These are phyloP conservation scores for Crucibulum laeve DNA, from an alignment of 768 basidiomycete genomes.

Conservation along the genomic window DNA sequence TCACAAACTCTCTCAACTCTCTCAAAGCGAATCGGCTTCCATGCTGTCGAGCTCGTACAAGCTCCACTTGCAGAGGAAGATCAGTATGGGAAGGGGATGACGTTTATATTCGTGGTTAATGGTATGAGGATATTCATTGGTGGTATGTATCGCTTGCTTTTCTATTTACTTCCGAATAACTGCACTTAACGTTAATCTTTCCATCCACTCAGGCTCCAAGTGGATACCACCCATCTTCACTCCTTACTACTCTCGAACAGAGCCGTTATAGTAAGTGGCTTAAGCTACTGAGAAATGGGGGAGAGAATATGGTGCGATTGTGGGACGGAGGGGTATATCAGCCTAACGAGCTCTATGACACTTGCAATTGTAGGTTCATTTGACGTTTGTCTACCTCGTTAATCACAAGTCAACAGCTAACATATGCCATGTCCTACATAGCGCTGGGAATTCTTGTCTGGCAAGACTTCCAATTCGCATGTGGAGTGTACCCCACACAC, in stretches of 20 bases:
- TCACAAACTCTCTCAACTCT: conserved; percentile 36
- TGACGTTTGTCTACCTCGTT: neutral
- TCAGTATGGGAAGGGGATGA: too few species aligned
- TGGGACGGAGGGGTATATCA: conserved; percentile 92
- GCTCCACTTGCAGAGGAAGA: too few species aligned
- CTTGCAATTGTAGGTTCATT: conserved; percentile 54
- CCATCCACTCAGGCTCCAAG: conserved; percentile 64
- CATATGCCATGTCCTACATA: conserved; percentile 7
- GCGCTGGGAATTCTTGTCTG: conserved; percentile 70
- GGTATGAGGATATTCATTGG: conserved; percentile 82
- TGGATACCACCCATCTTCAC: conserved; percentile 78
- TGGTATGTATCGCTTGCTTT: conserved; percentile 28
- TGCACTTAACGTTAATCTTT: too few species aligned
- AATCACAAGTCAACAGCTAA: too few species aligned
- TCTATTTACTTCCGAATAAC: neutral
- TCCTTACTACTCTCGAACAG: too few species aligned
- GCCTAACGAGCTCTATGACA: conserved; percentile 72
- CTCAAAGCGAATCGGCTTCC: conserved; percentile 64
- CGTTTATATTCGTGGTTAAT: conserved; percentile 83
- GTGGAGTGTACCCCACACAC: conserved; percentile 87
- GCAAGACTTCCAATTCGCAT: conserved; percentile 94
- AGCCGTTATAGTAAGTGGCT: conserved; percentile 72
- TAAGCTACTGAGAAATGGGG: conserved; percentile 73
- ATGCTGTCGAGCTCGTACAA: conserved; percentile 70
- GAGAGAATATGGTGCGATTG: conserved; percentile 88